Conservation (phyloP, 2,329 filamentous ascomycete species). For the Aspergillus sclerotialis region DNA sequence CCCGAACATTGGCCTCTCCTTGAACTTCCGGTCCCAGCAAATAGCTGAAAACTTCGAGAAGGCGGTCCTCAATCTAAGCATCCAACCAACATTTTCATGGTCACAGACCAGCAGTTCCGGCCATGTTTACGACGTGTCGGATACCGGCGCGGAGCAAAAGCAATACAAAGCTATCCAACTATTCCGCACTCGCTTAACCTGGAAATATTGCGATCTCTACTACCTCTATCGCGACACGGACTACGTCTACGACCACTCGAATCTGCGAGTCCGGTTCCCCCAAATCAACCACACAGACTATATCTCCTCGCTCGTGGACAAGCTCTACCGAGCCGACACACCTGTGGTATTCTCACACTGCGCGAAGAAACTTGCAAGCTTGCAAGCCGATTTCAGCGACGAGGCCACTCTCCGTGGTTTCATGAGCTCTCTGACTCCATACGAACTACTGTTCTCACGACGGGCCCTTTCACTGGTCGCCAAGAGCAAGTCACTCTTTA, state of each 20-base stretch:
- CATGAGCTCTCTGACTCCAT: constrained; percentile 19
- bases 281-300: constrained; percentile 21
- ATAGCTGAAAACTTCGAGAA: constrained; percentile 20
- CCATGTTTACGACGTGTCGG: constrained; percentile 20
- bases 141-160: constrained; percentile 19
- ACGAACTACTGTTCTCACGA: constrained; percentile 22
- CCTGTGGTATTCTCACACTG: constrained; percentile 23
- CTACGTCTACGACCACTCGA: constrained; percentile 18
- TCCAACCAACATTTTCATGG: constrained; percentile 18
- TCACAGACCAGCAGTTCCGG: constrained; percentile 15
- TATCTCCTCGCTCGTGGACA: constrained; percentile 23
- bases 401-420: constrained; percentile 14
- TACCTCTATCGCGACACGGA: constrained; percentile 24
- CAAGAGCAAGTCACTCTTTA: constrained; percentile 16
- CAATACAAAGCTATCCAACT: constrained; percentile 23
- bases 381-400: constrained; percentile 15
- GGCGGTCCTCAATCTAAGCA: constrained; percentile 15
- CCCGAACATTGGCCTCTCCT: constrained; percentile 20
- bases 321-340: constrained; percentile 17
- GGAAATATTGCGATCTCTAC: constrained; percentile 20
- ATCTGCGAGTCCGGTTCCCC: constrained; percentile 19
- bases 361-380: constrained; percentile 15
- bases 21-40: constrained; percentile 17
- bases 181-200: constrained; percentile 13
- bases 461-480: constrained; percentile 18